A percentile compares a stretch with the other conserved stretches of the same genome.
These are phyloP conservation scores for Oleoguttula mirabilis DNA, from an alignment of 495 filamentous ascomycete genomes.

Conservation along the genomic window DNA sequence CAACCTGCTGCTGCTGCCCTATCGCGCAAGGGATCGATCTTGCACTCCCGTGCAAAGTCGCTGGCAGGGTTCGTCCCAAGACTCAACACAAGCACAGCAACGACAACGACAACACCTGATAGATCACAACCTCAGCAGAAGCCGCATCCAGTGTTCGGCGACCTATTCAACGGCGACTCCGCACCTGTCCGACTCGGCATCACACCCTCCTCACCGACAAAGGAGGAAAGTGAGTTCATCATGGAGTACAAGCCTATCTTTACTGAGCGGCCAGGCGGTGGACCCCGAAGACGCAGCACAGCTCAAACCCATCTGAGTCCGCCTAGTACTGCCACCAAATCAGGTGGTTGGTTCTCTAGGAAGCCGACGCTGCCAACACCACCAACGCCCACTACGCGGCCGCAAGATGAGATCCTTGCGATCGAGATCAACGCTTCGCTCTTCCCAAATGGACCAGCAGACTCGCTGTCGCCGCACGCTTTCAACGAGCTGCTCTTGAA, in stretches of 20 bases:
- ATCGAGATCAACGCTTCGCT: constrained; percentile 53
- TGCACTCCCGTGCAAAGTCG: constrained; percentile 19
- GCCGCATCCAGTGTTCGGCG: constrained; percentile 12
- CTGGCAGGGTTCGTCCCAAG: constrained; percentile 18
- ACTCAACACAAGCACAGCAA: constrained; percentile 3
- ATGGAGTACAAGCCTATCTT: constrained; percentile 21
- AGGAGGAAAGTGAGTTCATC: constrained; percentile 15
- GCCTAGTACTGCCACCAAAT: background rate
- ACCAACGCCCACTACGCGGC: background rate
- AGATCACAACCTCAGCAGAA: constrained; percentile 1
- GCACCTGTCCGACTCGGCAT: constrained; percentile 21
- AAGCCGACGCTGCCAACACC: constrained; percentile 3
- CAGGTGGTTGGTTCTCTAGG: constrained; percentile 15
- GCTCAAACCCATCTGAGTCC: background rate
- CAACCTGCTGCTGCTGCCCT: constrained; percentile 16
- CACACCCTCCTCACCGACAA: constrained; percentile 15
- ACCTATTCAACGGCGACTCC: constrained; percentile 22
- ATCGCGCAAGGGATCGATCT: constrained; percentile 6
- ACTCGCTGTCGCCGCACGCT: constrained; percentile 50
- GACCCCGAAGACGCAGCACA: constrained; percentile 3
- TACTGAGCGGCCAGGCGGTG: constrained; percentile 6
- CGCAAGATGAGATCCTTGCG: constrained; percentile 36
- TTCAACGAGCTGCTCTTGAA: constrained; percentile 59
- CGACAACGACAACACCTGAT: background rate
- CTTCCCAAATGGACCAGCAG: constrained; percentile 42